These are phyloP conservation scores for Fusarium miscanthi DNA, from an alignment of 2,329 filamentous ascomycete species.

Conservation along the genomic window DNA sequence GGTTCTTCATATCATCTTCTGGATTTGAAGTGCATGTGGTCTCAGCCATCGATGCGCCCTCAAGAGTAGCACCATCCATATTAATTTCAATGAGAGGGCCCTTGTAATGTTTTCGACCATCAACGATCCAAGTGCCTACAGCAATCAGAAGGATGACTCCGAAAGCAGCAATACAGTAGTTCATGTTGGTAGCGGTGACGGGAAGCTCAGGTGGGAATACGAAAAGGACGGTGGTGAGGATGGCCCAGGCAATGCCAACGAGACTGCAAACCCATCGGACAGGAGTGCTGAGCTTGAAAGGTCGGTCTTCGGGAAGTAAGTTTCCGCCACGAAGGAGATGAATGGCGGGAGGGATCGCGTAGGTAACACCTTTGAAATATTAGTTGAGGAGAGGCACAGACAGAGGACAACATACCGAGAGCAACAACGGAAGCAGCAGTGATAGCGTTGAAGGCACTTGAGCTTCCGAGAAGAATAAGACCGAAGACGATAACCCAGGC, in stretches of 20 bases:
- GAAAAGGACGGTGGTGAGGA: conserved; percentile 79
- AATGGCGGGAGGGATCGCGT: conserved; percentile 78
- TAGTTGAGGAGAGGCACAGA: conserved; percentile 41
- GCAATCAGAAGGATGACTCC: conserved; percentile 60
- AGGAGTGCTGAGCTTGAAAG: conserved; percentile 52
- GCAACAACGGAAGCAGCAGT: conserved; percentile 79
- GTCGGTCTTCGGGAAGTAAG: conserved; percentile 66
- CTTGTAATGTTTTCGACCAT: conserved; percentile 60
- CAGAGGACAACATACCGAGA: conserved; percentile 54
- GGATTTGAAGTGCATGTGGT: conserved; percentile 32
- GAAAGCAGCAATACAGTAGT: conserved; percentile 62
- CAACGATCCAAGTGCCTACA: conserved; percentile 58
- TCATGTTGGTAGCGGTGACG: conserved; percentile 76
- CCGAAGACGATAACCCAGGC: conserved; percentile 75
- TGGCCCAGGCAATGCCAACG: conserved; percentile 70
- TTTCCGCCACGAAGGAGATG: conserved; percentile 74
- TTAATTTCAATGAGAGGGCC: conserved; percentile 48
- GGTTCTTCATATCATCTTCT: conserved; percentile 27
- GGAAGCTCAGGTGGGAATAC: conserved; percentile 77
- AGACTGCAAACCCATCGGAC: conserved; percentile 53
- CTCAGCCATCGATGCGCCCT: conserved; percentile 34
- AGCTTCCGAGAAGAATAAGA: conserved; percentile 75
- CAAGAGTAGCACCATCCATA: conserved; percentile 24
- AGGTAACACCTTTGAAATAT: conserved; percentile 62
- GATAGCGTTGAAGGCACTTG: conserved; percentile 76